These are phyloP conservation scores for Monilinia vaccinii-corymbosi DNA, from an alignment of 2,329 filamentous ascomycete genomes.

Conservation along the genomic window DNA sequence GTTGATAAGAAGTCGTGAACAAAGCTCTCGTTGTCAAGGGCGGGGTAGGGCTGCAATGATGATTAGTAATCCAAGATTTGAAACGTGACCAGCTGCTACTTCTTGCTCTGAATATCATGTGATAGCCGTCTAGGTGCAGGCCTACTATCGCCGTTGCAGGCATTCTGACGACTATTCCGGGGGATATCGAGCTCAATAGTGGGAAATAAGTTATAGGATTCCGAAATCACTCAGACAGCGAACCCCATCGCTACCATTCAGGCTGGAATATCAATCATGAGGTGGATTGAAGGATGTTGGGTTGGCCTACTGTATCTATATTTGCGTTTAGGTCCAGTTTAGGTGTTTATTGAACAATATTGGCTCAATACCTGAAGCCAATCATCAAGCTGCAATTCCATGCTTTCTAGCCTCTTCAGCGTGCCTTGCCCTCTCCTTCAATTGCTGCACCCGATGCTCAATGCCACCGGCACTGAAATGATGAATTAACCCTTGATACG, in stretches of 20 bases:
- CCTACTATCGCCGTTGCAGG: too few relatives aligned
- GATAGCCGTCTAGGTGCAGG: background rate
- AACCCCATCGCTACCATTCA: too few relatives aligned
- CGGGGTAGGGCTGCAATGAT: background rate
- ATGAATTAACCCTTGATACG: conserved; percentile 11
- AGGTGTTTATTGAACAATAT: background rate
- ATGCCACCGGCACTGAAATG: conserved; percentile 19
- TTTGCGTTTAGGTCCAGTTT: too few relatives aligned
- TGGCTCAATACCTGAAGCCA: background rate
- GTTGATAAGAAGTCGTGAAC: background rate
- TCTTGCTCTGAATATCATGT: background rate
- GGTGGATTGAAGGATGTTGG: too few relatives aligned
- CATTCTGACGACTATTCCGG: too few relatives aligned
- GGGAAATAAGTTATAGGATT: too few relatives aligned
- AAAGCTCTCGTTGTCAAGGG: background rate
- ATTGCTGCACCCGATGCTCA: background rate
- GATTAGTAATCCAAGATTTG: background rate
- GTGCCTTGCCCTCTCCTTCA: background rate
- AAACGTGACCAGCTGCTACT: background rate
- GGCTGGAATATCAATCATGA: too few relatives aligned
- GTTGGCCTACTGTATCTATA: too few relatives aligned
- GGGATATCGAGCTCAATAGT: too few relatives aligned
- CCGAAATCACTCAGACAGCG: too few relatives aligned
- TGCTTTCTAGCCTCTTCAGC: background rate
- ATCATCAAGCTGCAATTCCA: background rate